Percentiles rank a stretch among this genome's conserved stretches.
Evolutionary conservation across 306 rosid genomes (phyloP).

Genomic region (Begonia masoniana): DNA sequence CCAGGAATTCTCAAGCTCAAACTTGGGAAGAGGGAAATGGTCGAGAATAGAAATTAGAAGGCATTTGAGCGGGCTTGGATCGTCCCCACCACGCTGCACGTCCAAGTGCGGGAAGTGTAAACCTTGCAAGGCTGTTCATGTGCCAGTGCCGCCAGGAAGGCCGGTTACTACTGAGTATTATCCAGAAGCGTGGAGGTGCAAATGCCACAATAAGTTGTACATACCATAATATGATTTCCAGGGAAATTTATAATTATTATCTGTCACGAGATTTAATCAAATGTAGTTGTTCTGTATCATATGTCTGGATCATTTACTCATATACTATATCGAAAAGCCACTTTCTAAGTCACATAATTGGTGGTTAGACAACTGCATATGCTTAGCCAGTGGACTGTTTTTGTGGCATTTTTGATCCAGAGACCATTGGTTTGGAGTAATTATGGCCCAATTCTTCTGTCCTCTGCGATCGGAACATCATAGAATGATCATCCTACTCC

Average conservation of each 20-base stretch:
- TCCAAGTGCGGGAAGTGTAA: constrained; percentile 68
- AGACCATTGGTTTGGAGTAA: no score
- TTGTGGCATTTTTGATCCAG: no score
- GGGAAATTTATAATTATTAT: constrained; percentile 8
- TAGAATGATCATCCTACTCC: no score
- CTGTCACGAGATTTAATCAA: not conserved
- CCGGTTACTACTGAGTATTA: constrained; percentile 82
- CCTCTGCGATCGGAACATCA: no score
- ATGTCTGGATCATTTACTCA: not conserved
- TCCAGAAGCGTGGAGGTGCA: constrained; percentile 97
- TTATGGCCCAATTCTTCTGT: no score
- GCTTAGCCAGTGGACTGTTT: no score
- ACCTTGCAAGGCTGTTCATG: constrained; percentile 79
- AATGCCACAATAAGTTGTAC: constrained; percentile 81
- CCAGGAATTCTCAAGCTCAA: not conserved
- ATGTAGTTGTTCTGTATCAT: not conserved
- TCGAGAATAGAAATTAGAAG: constrained; percentile 19
- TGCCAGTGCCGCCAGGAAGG: constrained; percentile 81
- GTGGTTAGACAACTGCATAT: no score
- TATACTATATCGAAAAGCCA: no score
- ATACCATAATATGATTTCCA: constrained; percentile 36
- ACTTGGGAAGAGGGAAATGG: constrained; percentile 6
- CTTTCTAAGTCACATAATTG: no score
- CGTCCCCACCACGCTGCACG: constrained; percentile 68
- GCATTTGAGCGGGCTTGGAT: constrained; percentile 53